Base-by-base conservation (phyloP, 2,329 filamentous ascomycete genomes). In the Trichothecium roseum region DNA sequence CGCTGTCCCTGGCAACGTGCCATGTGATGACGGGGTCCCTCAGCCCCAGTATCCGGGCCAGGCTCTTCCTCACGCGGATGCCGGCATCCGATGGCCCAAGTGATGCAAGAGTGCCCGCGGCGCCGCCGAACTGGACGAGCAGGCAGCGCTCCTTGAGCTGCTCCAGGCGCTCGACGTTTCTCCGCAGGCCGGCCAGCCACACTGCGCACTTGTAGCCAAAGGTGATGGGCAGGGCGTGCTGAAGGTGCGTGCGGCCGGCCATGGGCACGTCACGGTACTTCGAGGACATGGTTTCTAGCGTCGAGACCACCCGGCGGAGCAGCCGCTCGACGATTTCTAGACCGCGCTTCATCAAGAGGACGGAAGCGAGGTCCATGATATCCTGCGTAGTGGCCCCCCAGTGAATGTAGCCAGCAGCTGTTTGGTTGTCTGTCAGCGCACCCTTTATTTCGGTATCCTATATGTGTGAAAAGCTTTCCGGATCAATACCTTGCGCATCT, bases 301-400 rank as follows among this genome's bases (percentile, higher is more conserved):
- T 62, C 4, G 47, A 45, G 22, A 64, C 60, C 4, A 73, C 54
- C 2, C 59, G 57, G 3, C 51, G 40, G 3, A 74, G 51, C 4
- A 65, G 55, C 4, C 52, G 46, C 39, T 69, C 59, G 4, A 74
- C 58, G 13, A 74, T 59, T 1, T 52, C 49, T 12, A 75, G 50
- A 0, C 69, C 69, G 10, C 59, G 43, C 29, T 68, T 65, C 48
- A 73, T 70, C 42, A 74, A 71, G 8, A 75, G 45, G 2, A 72
- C 54, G 10, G 61, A 65, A 0, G 69, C 71, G 0, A 64, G 53
- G 41, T 74, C 71, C 69, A 73, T 74, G 39, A 74, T 73, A 42
- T 75, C 70, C 42, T 75, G 71, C 0, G 71, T 75, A 0, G 71
- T 74, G 2, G 70, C 69, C 8, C 71, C 71, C 69, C 70, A 74